Percentiles rank a stretch among this genome's conserved stretches.
Conservation (phyloP, 805 yeast species). For the Saccharomycopsis microspora region DNA sequence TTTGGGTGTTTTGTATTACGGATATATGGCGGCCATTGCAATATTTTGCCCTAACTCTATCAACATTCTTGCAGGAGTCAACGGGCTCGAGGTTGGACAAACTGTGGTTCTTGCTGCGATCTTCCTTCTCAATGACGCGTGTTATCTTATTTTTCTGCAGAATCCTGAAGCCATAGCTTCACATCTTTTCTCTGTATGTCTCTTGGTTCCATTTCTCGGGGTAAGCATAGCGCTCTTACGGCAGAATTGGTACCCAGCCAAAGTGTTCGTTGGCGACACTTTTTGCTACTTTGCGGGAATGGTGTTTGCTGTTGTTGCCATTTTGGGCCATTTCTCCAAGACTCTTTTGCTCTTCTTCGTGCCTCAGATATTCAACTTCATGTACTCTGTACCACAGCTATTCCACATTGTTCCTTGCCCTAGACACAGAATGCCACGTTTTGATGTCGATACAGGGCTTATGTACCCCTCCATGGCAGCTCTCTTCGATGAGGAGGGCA, state of each 20-base stretch:
- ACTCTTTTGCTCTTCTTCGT: conserved; percentile 76
- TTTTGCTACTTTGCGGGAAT: conserved; percentile 97
- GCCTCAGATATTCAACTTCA: conserved; percentile 85
- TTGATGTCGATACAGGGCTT: conserved; percentile 54
- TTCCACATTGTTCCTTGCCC: conserved; percentile 88
- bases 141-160: conserved; percentile 41
- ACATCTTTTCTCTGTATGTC: conserved; percentile 70
- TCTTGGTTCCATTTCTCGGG: conserved; percentile 79
- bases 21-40: conserved; percentile 83
- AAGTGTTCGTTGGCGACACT: conserved; percentile 95
- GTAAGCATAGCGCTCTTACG: conserved; percentile 66
- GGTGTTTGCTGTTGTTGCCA: conserved; percentile 97
- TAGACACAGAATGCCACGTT: conserved; percentile 82
- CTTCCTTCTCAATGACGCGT: conserved; percentile 63
- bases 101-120: conserved; percentile 65
- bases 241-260: conserved; percentile 85
- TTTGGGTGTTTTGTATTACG: conserved; percentile 69
- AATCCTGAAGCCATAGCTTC: conserved; percentile 57
- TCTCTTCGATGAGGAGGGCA: conserved; percentile 18
- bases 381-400: conserved; percentile 88
- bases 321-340: conserved; percentile 91
- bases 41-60: conserved; percentile 95
- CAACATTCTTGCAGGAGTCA: conserved; percentile 91
- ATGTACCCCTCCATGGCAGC: conserved; percentile 62
- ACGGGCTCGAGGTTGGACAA: conserved; percentile 96